These are phyloP conservation scores for Pistacia atlantica DNA, from an alignment of 345 rosid species.

Conservation along the genomic window DNA sequence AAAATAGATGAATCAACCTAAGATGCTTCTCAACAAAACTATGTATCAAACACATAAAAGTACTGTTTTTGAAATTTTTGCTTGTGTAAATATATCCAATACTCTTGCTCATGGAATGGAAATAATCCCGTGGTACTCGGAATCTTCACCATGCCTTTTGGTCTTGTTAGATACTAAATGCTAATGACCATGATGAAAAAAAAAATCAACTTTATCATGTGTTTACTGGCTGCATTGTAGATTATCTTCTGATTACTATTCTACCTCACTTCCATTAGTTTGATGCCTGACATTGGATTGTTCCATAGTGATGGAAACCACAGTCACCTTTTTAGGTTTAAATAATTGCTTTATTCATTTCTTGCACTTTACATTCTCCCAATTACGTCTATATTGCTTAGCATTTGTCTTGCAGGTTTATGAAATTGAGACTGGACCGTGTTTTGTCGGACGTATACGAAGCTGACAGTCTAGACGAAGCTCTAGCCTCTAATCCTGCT, in stretches of 20 bases:
- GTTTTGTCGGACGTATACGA: conserved; percentile 77
- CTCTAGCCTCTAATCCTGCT: conserved; percentile 73
- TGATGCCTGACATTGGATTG: background rate
- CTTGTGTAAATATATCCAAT: background rate
- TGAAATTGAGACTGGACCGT: conserved; percentile 95
- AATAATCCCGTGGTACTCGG: background rate
- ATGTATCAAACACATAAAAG: background rate
- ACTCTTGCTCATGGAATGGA: background rate
- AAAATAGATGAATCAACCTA: background rate
- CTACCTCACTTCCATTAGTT: background rate
- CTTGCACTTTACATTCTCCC: background rate
- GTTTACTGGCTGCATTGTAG: background rate
- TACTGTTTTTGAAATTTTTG: background rate
- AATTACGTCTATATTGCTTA: conserved; percentile 9
- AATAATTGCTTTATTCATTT: background rate
- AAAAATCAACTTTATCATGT: background rate
- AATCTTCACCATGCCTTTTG: background rate
- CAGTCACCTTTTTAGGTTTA: background rate
- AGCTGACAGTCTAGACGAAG: conserved; percentile 72
- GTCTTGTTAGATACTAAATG: background rate
- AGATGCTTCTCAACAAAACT: background rate
- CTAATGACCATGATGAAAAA: background rate
- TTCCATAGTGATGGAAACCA: background rate
- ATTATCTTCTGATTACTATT: background rate
- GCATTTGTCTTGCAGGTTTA: conserved; percentile 58